These are phyloP conservation scores for Fagopyrum homotropicum DNA, from an alignment of 148 eudicot species.

Conservation along the genomic window DNA sequence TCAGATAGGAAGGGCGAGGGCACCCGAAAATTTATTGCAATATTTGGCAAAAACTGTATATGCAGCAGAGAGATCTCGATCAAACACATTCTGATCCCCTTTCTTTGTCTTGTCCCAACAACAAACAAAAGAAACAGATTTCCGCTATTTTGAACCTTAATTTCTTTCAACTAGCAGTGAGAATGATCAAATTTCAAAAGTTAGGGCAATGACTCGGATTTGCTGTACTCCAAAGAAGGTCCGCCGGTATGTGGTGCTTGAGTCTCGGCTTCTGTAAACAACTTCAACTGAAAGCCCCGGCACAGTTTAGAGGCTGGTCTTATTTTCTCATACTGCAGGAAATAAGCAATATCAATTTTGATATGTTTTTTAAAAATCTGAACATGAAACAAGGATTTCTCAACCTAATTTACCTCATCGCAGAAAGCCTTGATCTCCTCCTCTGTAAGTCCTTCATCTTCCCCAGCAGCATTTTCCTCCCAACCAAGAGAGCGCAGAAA, in stretches of 20 bases:
- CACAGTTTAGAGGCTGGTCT: conserved; percentile 39
- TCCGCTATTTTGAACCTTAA: conserved; percentile 14
- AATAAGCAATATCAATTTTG: background rate
- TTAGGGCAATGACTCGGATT: conserved; percentile 28
- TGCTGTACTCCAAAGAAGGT: conserved; percentile 28
- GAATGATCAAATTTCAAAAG: conserved; percentile 19
- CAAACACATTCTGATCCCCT: background rate
- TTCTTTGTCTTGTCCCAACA: conserved; percentile 7
- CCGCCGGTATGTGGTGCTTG: conserved; percentile 30
- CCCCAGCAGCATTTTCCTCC: conserved; percentile 61
- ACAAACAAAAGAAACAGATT: conserved; percentile 21
- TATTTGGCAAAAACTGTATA: conserved; percentile 15
- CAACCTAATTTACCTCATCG: conserved; percentile 42
- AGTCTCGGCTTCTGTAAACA: conserved; percentile 27
- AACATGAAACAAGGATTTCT: background rate
- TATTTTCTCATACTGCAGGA: conserved; percentile 37
- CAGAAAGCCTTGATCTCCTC: conserved; percentile 85
- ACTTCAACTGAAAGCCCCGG: conserved; percentile 34
- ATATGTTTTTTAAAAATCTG: background rate
- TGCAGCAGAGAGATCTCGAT: background rate
- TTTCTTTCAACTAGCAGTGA: conserved; percentile 17
- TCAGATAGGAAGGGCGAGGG: conserved; percentile 19
- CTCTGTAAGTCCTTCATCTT: conserved; percentile 88
- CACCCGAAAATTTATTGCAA: conserved; percentile 29
- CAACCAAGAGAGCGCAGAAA: conserved; percentile 90